Conservation (phyloP, 352 stramenopile species). For the Phytophthora sp. region DNA sequence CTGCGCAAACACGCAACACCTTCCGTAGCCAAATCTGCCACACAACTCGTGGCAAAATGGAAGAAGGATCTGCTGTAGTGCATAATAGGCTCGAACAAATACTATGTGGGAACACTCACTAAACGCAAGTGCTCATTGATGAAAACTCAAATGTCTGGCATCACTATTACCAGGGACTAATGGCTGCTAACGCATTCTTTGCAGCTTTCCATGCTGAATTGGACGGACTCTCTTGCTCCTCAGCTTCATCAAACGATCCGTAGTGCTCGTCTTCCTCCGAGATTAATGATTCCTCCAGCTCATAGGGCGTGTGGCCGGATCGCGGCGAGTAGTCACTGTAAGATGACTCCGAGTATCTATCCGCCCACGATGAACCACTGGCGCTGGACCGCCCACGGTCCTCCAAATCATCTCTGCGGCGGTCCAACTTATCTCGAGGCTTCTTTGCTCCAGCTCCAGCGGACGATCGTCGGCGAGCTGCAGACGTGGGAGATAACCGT, state of each 20-base stretch:
- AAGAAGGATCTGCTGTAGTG: conserved; percentile 87
- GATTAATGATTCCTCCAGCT: conserved; percentile 77
- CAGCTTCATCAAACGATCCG: conserved; percentile 59
- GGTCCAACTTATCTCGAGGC: conserved; percentile 22
- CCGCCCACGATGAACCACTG: conserved; percentile 28
- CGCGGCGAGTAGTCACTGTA: conserved; percentile 41
- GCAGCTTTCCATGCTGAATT: conserved; percentile 52
- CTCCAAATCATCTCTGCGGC: conserved; percentile 24
- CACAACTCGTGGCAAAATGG: conserved; percentile 82
- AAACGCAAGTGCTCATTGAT: conserved; percentile 12
- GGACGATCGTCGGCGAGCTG: conserved; percentile 24
- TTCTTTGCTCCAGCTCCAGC: conserved; percentile 21
- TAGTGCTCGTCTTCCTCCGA: conserved; percentile 76
- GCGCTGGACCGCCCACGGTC: conserved; percentile 18
- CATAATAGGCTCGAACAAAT: conserved; percentile 7
- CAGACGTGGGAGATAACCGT: conserved; percentile 21
- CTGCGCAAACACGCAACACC: conserved; percentile 76
- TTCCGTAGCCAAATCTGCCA: conserved; percentile 68
- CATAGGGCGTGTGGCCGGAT: conserved; percentile 33
- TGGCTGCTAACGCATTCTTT: conserved; percentile 63
- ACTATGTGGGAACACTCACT: neutral
- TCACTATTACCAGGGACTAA: conserved; percentile 75
- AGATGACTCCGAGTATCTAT: conserved; percentile 36
- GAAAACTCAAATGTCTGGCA: neutral
- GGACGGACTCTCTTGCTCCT: conserved; percentile 16